Percentiles rank a stretch among this genome's conserved stretches.
These are phyloP conservation scores for Pythium folliculosum DNA, from an alignment of 352 stramenopile genomes.

Conservation along the genomic window DNA sequence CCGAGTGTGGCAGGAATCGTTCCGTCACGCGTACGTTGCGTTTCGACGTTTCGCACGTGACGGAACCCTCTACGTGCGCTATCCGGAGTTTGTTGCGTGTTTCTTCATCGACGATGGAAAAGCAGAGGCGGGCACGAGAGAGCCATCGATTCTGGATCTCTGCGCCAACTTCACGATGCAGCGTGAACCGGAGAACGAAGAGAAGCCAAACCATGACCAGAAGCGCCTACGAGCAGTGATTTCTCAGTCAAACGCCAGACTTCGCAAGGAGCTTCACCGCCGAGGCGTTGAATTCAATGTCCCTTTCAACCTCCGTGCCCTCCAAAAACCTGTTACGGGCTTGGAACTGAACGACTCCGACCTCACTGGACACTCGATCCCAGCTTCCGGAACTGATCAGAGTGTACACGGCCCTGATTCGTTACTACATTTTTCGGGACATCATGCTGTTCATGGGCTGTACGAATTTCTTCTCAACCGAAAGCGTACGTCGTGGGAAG, in stretches of 20 bases:
- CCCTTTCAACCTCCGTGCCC: constrained; percentile 44
- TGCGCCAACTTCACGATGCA: constrained; percentile 27
- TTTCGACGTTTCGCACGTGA: constrained; percentile 34
- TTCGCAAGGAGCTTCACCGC: constrained; percentile 67
- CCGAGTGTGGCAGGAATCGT: constrained; percentile 65
- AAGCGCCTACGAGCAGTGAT: constrained; percentile 53
- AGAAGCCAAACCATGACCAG: background rate
- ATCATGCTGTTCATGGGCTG: constrained; percentile 65
- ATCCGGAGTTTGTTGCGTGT: constrained; percentile 62
- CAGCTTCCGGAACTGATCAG: constrained; percentile 9
- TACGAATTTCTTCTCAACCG: constrained; percentile 82
- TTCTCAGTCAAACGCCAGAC: constrained; percentile 63
- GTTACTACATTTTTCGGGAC: constrained; percentile 60
- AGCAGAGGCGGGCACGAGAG: constrained; percentile 5
- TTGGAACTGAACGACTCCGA: constrained; percentile 38
- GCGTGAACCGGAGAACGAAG: background rate
- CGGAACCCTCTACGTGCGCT: constrained; percentile 54
- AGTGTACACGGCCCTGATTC: constrained; percentile 63
- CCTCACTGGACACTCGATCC: constrained; percentile 7
- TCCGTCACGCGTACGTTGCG: constrained; percentile 68
- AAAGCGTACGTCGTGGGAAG: constrained; percentile 48
- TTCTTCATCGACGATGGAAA: constrained; percentile 40
- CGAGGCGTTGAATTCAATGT: constrained; percentile 57
- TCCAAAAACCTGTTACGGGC: constrained; percentile 28
- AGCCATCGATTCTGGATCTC: constrained; percentile 35